These are phyloP conservation scores for Fraxinus ornus DNA, from an alignment of 305 asterid species.

Conservation along the genomic window DNA sequence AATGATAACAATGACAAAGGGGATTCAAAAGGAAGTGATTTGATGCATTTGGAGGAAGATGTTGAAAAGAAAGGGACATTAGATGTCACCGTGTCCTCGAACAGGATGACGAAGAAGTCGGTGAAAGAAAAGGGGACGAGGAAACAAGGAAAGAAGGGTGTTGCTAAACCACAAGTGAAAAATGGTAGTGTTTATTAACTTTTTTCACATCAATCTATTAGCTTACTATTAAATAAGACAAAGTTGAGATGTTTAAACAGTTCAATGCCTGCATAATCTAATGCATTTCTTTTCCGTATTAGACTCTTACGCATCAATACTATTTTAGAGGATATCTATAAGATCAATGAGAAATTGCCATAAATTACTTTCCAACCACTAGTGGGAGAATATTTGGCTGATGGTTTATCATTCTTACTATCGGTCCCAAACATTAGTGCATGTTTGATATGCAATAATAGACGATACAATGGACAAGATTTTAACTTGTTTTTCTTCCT, in stretches of 20 bases:
- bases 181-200: slow-evolving; percentile 42
- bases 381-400: no score
- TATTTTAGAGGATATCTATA: background rate
- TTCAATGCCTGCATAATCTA: slow-evolving; percentile 2
- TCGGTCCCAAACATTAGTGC: no score
- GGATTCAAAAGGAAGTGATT: slow-evolving; percentile 12
- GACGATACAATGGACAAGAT: no score
- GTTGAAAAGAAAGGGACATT: slow-evolving; percentile 24
- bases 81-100: slow-evolving; percentile 16
- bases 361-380: no score
- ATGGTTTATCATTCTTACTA: no score
- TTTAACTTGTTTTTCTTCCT: no score
- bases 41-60: slow-evolving; percentile 25
- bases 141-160: slow-evolving; percentile 28
- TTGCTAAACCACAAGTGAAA: slow-evolving; percentile 31
- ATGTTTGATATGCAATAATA: no score
- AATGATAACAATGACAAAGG: slow-evolving; percentile 22
- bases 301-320: background rate
- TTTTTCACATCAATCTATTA: background rate
- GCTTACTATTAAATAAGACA: background rate
- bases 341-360: no score
- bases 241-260: slow-evolving; percentile 4
- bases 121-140: slow-evolving; percentile 22
- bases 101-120: slow-evolving; percentile 26
- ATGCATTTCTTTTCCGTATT: slow-evolving; percentile 13